These are phyloP conservation scores for Blastobotrys malaysiensis DNA, from an alignment of 1,139 yeast genomes.

Conservation along the genomic window DNA sequence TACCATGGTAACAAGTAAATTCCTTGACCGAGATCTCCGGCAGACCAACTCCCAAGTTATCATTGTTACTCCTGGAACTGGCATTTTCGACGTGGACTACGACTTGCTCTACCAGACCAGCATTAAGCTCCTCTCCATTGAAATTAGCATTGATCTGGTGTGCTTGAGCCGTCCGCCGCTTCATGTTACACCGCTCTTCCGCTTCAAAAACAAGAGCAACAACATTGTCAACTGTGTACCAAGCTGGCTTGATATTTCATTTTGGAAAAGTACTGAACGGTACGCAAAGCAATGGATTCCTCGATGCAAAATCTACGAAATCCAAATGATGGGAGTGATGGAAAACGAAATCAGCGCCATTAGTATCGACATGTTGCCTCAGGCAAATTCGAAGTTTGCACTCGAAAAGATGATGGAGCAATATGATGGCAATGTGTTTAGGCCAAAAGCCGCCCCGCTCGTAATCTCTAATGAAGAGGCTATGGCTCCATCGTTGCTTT, in stretches of 20 bases:
- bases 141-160: conserved; percentile 80
- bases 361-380: conserved; percentile 49
- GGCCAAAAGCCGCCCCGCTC: conserved; percentile 15
- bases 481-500: conserved; percentile 15
- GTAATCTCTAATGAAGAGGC: background rate
- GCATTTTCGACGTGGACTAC: conserved; percentile 86
- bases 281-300: conserved; percentile 75
- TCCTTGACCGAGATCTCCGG: conserved; percentile 77
- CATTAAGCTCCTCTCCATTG: conserved; percentile 66
- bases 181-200: conserved; percentile 83
- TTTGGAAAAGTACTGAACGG: conserved; percentile 52
- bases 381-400: conserved; percentile 23
- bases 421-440: conserved; percentile 47
- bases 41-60: conserved; percentile 85
- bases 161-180: conserved; percentile 88
- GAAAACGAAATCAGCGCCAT: conserved; percentile 75
- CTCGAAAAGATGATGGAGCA: conserved; percentile 51
- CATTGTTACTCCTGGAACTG: conserved; percentile 87
- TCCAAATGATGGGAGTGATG: conserved; percentile 98
- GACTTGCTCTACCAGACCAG: conserved; percentile 71
- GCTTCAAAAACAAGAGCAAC: conserved; percentile 45
- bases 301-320: conserved; percentile 84
- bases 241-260: conserved; percentile 90
- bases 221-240: conserved; percentile 75
- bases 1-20: conserved; percentile 71